Base-by-base conservation (phyloP, 305 asterid genomes). In the Fraxinus ornus region DNA sequence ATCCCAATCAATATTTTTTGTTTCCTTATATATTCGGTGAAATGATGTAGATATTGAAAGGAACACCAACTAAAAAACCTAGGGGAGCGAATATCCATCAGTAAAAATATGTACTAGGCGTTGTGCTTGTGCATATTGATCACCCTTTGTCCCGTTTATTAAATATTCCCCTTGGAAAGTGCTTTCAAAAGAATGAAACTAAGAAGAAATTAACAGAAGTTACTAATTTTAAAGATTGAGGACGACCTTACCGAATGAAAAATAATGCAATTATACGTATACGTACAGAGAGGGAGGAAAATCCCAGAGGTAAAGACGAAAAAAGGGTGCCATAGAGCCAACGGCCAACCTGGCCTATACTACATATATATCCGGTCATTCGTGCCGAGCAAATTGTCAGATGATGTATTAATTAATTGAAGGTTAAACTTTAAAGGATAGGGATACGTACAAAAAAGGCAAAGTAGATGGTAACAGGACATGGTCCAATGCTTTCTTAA, bases 401-500 rank as follows among this genome's bases (percentile, higher is more conserved):
- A 57, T 7, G 12, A 0, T 17, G 22, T 49, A 17, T 21, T 62
- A 62, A 22, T 10, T 26, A 66, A 66, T 66, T 66, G n/a, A 66
- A 66, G 36, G 36, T 66, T 66, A 26, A 52, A 52, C 0, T 52
- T 17, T 17, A 52, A 66, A 26, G 36, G 74, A 7, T 66, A 7
- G 28, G 36, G 74, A 24, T 66, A 12, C 74, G 35, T 66, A 66
- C 74, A 26, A 66, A 9, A 66, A 66, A 8, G 36, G 10, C 39
- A 70, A 70, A 70, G 75, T 32, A 15, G 75, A 70, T 70, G 75
- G 37, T 30, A 30, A 70, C 75, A 4, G 75, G 75, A 70, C 24
- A 32, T 28, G 75, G 75, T 70, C 41, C 75, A 70, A 70, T 13
- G 24, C 57, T 36, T 81, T 81, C 71, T 82, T 76, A 82, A 85